Base-by-base conservation (phyloP, 331 rosid genomes). In the Cydonia oblonga region DNA sequence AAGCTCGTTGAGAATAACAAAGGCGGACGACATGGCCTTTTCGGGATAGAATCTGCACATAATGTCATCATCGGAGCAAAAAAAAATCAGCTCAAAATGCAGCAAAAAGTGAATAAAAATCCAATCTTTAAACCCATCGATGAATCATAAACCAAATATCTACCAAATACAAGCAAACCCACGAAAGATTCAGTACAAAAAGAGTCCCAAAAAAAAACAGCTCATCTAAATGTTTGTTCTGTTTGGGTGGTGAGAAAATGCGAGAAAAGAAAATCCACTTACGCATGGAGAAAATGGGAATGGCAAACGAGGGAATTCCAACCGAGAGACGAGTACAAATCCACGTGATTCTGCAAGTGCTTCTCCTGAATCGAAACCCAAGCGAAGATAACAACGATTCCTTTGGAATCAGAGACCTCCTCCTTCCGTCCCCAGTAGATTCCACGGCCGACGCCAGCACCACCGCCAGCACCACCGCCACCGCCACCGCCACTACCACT, bases 251-350 rank as follows among this genome's bases (percentile, higher is more conserved):
- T 18, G 44, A 29, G 66, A 23, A 67, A 68, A 66, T 33, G 25
- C 3, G 29, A 60, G 29, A 53, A 49, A 70, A 78, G 28, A 25
- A 49, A 49, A 49, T 49, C 54, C 59, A 82, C 90, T 82, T 77
- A 93, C 97, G 90, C 95, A 5, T 91, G 83, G 76, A 89, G 84
- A 82, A 85, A 91, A 85, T 91, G 80, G 67, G 97, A 86, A 83
- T 84, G 85, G 79, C 91, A 91, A 64, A 95, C 88, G 49, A 95
- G 91, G 23, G 93, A 88, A 76, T 91, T 88, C 96, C 97, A 95
- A 19, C 96, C 85, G 5, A 91, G 85, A 72, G 96, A 86, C 1
- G 90, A 81, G 67, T 90, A 95, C 71, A 95, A 81, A 64, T 95
- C 84, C 18, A 91, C 89, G 42, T 80, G 84, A 75, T 83, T 85